Evolutionary conservation across 2,329 filamentous ascomycete genomes (phyloP), one percentile per base, ranked within the genome.

Genomic region (Trichoderma brevicompactum): DNA sequence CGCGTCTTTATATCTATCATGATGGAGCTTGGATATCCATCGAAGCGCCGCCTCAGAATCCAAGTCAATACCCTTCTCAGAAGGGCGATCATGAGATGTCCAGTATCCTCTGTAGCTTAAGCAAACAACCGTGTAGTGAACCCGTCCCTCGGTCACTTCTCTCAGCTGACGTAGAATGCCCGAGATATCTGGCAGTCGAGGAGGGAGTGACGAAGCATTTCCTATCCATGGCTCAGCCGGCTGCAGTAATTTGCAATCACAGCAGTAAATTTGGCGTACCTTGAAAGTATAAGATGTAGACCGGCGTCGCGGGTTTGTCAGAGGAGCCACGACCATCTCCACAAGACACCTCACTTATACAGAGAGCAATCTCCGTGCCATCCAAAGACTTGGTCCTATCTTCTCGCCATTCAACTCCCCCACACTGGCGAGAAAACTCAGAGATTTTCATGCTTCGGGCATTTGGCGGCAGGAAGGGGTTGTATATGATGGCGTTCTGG

Each of bases 401-500:
- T 70, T 92, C 87, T n/a, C 80, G 76, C 91, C 91, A 94, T 44
- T 73, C 66, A n/a, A 93, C 79, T 0, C 86, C 87, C 32, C 78
- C 79, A 68, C 88, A 92, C 43, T 84, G 80, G 4, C 75, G 74
- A 32, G 79, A 79, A 72, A 91, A 92, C 70, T 90, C 86, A 3
- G 79, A 78, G 43, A 94, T 88, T 65, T 78, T 87, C 78, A 93
- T 89, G 28, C 83, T 81, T 15, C 90, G 83, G 0, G 90, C 82
- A 72, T 89, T 89, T 2, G 90, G 90, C 17, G 90, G 90, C 58
- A 93, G 77, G 52, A 89, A 89, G 0, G 91, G 89, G 80, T 92
- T 92, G 77, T 93, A 94, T 66, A 94, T 90, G 73, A 94, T 92
- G 73, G 89, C 89, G 72, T 94, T 92, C 77, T 94, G 91, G 73